phyloP scores from a whole-genome alignment of 352 stramenopile genomes.

The Phytopythium boreale region DNA sequence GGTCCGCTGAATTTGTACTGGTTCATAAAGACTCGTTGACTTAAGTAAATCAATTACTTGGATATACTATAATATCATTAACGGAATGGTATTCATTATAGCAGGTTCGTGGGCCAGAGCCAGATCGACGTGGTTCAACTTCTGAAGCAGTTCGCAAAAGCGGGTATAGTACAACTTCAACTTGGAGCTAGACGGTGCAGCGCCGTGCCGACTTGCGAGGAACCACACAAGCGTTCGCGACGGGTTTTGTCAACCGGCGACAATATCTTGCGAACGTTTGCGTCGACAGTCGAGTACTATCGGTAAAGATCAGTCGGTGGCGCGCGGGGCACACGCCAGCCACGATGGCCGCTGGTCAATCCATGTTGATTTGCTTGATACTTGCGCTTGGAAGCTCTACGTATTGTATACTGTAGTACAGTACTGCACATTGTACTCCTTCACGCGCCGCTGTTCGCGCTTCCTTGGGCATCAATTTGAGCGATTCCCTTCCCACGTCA shows the following conservation, averaged over 20 bases:
- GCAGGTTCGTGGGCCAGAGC: neutral
- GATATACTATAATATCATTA: no score
- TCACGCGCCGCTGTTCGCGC: neutral
- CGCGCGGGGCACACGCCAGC: neutral
- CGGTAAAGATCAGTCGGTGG: neutral
- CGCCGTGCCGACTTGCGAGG: neutral
- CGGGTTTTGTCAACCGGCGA: neutral
- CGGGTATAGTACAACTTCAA: constrained; percentile 1
- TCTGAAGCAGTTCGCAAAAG: constrained; percentile 3
- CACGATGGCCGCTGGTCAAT: neutral
- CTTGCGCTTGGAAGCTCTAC: neutral
- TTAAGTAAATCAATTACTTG: neutral
- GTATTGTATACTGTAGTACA: neutral
- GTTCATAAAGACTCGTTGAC: neutral
- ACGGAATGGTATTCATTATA: no score
- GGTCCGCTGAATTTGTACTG: neutral
- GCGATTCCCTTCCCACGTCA: neutral
- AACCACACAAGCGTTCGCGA: neutral
- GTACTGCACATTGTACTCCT: neutral
- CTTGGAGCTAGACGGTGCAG: neutral
- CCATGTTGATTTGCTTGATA: neutral
- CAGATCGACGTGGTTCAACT: neutral
- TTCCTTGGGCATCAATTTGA: neutral
- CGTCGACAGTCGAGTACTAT: neutral
- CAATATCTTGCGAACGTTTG: neutral